Conservation (phyloP, 441 rosid genomes). For the Raphanus hybrid region DNA sequence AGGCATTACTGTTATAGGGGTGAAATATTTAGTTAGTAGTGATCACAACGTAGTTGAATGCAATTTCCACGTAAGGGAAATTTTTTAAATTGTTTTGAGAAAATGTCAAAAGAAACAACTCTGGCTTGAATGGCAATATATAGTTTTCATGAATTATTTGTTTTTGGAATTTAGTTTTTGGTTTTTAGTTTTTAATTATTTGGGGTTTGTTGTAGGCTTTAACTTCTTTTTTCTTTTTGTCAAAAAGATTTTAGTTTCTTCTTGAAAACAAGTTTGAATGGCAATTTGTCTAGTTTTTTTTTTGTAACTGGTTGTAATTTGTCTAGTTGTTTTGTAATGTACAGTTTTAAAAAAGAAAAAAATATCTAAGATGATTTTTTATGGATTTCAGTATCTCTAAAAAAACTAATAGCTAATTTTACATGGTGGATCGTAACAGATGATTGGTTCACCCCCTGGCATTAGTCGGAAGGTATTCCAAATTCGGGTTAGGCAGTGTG, state of each 20-base stretch:
- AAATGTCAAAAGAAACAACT: slow-evolving; percentile 6
- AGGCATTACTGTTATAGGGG: slow-evolving; percentile 4
- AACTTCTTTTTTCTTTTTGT: background rate
- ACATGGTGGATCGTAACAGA: too few species aligned
- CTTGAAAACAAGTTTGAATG: background rate
- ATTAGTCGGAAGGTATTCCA: too few species aligned
- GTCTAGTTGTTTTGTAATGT: background rate
- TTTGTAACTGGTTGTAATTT: too few species aligned
- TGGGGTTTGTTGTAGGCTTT: background rate
- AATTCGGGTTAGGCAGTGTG: too few species aligned
- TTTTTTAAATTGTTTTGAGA: background rate
- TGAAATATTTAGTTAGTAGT: background rate
- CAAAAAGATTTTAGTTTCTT: background rate
- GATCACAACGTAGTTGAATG: slow-evolving; percentile 9
- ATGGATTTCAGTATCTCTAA: background rate
- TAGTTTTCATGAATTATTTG: background rate
- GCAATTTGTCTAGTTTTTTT: background rate
- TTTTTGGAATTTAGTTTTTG: background rate
- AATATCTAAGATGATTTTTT: background rate
- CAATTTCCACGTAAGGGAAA: background rate
- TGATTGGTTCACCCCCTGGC: too few species aligned
- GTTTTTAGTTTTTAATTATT: slow-evolving; percentile 13
- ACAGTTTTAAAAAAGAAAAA: background rate
- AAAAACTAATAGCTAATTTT: background rate
- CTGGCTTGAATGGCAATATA: slow-evolving; percentile 20